These are phyloP conservation scores for Boletus fagicola DNA, from an alignment of 768 basidiomycete species.

Conservation along the genomic window DNA sequence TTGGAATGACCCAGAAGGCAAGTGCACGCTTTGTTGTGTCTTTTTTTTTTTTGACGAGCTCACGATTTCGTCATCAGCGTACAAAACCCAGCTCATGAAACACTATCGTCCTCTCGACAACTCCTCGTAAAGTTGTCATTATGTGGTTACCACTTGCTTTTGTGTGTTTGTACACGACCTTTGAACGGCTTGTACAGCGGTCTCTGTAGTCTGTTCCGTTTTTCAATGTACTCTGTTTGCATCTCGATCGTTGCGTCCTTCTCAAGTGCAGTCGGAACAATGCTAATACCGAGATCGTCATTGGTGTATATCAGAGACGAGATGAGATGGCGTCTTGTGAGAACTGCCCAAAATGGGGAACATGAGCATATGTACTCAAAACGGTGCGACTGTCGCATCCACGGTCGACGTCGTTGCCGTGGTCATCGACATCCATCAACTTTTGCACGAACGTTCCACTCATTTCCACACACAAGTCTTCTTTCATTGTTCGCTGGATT, in stretches of 20 bases:
- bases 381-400: too few relatives aligned
- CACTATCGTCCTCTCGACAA: constrained; percentile 60
- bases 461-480: neutral
- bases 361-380: too few relatives aligned
- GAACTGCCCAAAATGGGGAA: neutral
- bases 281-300: too few relatives aligned
- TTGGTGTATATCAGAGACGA: too few relatives aligned
- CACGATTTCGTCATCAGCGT: constrained; percentile 43
- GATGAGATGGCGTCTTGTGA: too few relatives aligned
- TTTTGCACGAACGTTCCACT: neutral
- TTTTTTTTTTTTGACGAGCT: neutral
- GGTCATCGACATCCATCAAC: neutral
- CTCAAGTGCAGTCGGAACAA: neutral
- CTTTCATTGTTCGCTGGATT: neutral
- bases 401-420: neutral
- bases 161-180: neutral
- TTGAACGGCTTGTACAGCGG: constrained; percentile 1
- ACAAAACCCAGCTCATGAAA: constrained; percentile 68
- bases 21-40: constrained; percentile 10
- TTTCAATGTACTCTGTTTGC: constrained; percentile 13
- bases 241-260: neutral
- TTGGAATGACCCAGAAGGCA: constrained; percentile 73
- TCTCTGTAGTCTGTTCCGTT: constrained; percentile 15
- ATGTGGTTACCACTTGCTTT: constrained; percentile 2
- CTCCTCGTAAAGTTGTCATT: constrained; percentile 27